These are phyloP conservation scores for Microsporum canis DNA, from an alignment of 2,329 filamentous ascomycete species.

Conservation along the genomic window DNA sequence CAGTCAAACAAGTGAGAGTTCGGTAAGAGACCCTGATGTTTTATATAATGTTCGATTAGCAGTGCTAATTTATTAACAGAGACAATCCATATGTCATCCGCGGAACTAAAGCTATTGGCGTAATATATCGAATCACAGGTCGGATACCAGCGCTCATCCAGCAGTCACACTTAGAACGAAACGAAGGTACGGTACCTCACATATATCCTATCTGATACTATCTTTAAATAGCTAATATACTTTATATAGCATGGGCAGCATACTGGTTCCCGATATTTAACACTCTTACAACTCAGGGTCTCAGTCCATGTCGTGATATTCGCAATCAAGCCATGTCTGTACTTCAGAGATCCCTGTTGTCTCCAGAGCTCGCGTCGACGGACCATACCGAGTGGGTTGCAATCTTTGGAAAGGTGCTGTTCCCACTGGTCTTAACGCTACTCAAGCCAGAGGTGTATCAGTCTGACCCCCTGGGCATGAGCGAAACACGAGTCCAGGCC, in stretches of 20 bases:
- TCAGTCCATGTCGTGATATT: constrained; percentile 88
- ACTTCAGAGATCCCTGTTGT: constrained; percentile 74
- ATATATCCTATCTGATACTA: neutral
- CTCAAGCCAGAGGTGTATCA: constrained; percentile 93
- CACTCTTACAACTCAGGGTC: constrained; percentile 77
- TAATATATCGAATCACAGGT: constrained; percentile 70
- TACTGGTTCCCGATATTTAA: constrained; percentile 96
- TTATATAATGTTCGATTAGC: neutral
- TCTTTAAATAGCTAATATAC: constrained; percentile 16
- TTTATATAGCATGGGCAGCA: constrained; percentile 70
- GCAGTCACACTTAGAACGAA: constrained; percentile 82
- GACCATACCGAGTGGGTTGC: constrained; percentile 88
- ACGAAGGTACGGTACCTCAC: constrained; percentile 51
- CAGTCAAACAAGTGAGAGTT: constrained; percentile 40
- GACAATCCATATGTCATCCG: constrained; percentile 63
- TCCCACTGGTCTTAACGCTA: constrained; percentile 75
- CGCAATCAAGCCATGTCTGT: constrained; percentile 78
- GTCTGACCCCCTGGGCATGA: constrained; percentile 83
- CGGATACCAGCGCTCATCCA: constrained; percentile 79
- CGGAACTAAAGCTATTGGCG: constrained; percentile 66
- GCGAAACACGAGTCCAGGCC: constrained; percentile 83
- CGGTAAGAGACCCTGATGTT: constrained; percentile 37
- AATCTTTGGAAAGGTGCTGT: constrained; percentile 87
- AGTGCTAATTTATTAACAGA: constrained; percentile 26
- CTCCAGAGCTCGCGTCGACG: constrained; percentile 67